Conservation (phyloP, 768 basidiomycete species). For the Kwoniella europaea region DNA sequence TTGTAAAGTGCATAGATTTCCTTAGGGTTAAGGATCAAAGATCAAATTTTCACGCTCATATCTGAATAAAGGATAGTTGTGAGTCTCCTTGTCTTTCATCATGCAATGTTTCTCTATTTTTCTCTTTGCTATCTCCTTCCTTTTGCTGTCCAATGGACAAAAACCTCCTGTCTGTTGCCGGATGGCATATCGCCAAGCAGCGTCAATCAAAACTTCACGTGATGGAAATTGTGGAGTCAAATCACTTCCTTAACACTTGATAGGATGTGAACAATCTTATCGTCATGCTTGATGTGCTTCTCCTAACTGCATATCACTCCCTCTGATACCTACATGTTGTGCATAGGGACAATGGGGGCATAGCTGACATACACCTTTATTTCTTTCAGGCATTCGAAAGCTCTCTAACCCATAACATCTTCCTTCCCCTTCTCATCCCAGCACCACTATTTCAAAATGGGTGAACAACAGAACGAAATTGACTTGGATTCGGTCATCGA, state of each 20-base stretch:
- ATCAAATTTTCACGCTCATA: background rate
- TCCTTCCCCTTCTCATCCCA: conserved; percentile 3
- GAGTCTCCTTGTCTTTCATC: background rate
- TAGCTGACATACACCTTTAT: conserved; percentile 3
- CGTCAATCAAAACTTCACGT: background rate
- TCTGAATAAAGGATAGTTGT: conserved; percentile 11
- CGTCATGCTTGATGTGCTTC: too few species aligned
- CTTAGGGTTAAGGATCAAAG: background rate
- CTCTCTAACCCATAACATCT: background rate
- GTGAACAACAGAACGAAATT: conserved; percentile 70
- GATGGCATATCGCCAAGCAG: background rate
- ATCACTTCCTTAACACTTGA: background rate
- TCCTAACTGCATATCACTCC: too few species aligned
- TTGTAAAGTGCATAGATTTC: background rate
- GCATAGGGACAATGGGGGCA: background rate
- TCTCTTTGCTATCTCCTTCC: too few species aligned
- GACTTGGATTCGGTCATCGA: conserved; percentile 99
- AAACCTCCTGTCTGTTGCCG: too few species aligned
- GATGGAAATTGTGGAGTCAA: background rate
- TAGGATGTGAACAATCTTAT: background rate
- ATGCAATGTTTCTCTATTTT: background rate
- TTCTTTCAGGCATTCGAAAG: background rate
- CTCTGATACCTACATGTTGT: background rate
- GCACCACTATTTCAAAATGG: conserved; percentile 37
- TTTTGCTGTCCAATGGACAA: too few species aligned